These are phyloP conservation scores for Marasmius tenuissimus DNA, from an alignment of 1,284 basidiomycete genomes.

Conservation along the genomic window DNA sequence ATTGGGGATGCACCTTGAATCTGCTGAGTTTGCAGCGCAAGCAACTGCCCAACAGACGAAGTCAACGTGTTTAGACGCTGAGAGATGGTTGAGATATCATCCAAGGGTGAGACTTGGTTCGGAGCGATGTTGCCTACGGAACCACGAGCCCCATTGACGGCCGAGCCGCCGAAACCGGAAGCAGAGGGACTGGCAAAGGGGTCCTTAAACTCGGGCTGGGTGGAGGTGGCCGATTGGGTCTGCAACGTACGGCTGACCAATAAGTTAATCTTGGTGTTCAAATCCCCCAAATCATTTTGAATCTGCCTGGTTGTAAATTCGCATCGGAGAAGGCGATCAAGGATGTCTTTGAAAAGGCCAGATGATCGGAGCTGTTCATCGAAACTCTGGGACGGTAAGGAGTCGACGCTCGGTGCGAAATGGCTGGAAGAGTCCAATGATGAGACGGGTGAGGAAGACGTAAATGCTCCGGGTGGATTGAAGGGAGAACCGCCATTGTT, in stretches of 20 bases:
- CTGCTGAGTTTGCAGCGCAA: conserved; percentile 75
- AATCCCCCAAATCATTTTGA: conserved; percentile 69
- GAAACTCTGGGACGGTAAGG: conserved; percentile 41
- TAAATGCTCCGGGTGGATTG: conserved; percentile 43
- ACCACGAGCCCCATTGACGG: conserved; percentile 49
- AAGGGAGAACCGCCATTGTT: conserved; percentile 30
- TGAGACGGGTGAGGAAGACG: conserved; percentile 73
- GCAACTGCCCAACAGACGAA: conserved; percentile 83
- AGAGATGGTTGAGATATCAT: conserved; percentile 77
- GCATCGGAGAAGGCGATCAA: conserved; percentile 72
- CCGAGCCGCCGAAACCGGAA: conserved; percentile 23
- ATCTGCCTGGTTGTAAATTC: conserved; percentile 74
- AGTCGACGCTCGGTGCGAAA: conserved; percentile 45
- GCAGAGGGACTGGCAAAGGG: conserved; percentile 58
- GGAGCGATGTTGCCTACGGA: conserved; percentile 69
- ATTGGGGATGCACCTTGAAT: conserved; percentile 45
- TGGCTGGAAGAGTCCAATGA: conserved; percentile 74
- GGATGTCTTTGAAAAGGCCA: conserved; percentile 71
- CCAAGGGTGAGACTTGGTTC: conserved; percentile 60
- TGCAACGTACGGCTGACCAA: conserved; percentile 67
- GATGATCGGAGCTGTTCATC: conserved; percentile 74
- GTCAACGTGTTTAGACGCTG: conserved; percentile 81
- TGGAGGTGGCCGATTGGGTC: conserved; percentile 18
- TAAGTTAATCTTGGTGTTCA: conserved; percentile 75
- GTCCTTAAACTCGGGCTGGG: conserved; percentile 74